Percentiles rank a stretch among this genome's conserved stretches.
Conservation (phyloP, 441 rosid species). For the Daphne laureola region DNA sequence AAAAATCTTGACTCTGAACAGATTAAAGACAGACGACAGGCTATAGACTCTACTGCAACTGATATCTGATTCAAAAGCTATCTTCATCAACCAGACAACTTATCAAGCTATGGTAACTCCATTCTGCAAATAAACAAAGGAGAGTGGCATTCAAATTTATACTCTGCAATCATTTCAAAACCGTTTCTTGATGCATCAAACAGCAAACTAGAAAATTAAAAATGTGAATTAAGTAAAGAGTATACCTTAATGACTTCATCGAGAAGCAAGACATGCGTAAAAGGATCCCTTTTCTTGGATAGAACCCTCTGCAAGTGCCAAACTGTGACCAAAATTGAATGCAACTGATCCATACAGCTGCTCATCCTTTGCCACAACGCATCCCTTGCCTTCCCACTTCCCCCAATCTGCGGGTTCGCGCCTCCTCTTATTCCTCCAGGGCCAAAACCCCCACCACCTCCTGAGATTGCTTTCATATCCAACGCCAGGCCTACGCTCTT, state of each 20-base stretch:
- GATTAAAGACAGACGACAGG: too few species aligned
- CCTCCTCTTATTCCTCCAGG: constrained; percentile 91
- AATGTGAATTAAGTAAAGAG: neutral
- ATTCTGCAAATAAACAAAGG: too few species aligned
- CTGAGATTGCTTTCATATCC: constrained; percentile 89
- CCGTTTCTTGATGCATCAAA: neutral
- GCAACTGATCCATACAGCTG: constrained; percentile 79
- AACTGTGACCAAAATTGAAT: constrained; percentile 67
- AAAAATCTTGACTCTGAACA: too few species aligned
- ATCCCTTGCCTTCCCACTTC: constrained; percentile 83
- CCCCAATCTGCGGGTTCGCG: constrained; percentile 92
- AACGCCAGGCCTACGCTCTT: constrained; percentile 67
- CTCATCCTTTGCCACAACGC: constrained; percentile 90
- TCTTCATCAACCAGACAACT: too few species aligned
- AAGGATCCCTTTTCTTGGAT: constrained; percentile 95
- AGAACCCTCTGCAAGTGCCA: constrained; percentile 98
- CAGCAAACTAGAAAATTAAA: neutral
- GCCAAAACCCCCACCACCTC: constrained; percentile 38
- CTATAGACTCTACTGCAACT: too few species aligned
- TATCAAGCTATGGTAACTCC: too few species aligned
- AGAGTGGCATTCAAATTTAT: too few species aligned
- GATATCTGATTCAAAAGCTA: too few species aligned
- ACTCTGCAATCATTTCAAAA: neutral
- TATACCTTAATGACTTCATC: constrained; percentile 89
- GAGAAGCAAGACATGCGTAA: constrained; percentile 83